phyloP scores from a whole-genome alignment of 768 basidiomycete species.

The Ramaria sp. region DNA sequence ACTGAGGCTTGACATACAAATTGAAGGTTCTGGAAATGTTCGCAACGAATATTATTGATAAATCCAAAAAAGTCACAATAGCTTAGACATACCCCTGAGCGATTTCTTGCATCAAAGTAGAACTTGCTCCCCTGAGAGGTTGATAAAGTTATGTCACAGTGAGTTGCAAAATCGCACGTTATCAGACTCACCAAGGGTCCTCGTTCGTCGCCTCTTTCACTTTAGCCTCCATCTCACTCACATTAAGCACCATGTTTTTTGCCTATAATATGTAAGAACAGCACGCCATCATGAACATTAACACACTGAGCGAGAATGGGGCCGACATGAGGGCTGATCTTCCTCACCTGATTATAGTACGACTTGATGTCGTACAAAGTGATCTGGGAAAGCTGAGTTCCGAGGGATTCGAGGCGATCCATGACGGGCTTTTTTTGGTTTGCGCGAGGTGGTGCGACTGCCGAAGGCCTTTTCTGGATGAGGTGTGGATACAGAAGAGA shows the following conservation, averaged over 20 bases:
- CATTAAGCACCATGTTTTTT: conserved; percentile 92
- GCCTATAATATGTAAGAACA: conserved; percentile 37
- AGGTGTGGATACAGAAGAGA: neutral
- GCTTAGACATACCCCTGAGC: conserved; percentile 74
- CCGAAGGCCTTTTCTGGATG: neutral
- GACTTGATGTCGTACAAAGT: conserved; percentile 90
- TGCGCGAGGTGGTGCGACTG: neutral
- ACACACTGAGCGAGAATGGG: too few relatives aligned
- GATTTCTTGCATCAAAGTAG: conserved; percentile 97
- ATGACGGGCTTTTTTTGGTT: conserved; percentile 36
- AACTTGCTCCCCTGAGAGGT: conserved; percentile 80
- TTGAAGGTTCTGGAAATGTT: conserved; percentile 77
- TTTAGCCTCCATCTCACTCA: conserved; percentile 95
- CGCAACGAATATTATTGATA: neutral
- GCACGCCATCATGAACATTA: neutral
- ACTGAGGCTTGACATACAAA: conserved; percentile 50
- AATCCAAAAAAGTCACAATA: neutral
- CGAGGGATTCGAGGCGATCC: conserved; percentile 72
- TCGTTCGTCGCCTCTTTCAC: conserved; percentile 96
- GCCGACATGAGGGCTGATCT: conserved; percentile 6
- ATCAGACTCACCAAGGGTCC: conserved; percentile 74
- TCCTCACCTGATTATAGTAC: conserved; percentile 79
- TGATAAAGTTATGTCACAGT: neutral
- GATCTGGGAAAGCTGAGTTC: conserved; percentile 66
- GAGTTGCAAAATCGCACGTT: neutral